phyloP scores from a whole-genome alignment of 345 rosid species.

The Stellera chamaejasme region DNA sequence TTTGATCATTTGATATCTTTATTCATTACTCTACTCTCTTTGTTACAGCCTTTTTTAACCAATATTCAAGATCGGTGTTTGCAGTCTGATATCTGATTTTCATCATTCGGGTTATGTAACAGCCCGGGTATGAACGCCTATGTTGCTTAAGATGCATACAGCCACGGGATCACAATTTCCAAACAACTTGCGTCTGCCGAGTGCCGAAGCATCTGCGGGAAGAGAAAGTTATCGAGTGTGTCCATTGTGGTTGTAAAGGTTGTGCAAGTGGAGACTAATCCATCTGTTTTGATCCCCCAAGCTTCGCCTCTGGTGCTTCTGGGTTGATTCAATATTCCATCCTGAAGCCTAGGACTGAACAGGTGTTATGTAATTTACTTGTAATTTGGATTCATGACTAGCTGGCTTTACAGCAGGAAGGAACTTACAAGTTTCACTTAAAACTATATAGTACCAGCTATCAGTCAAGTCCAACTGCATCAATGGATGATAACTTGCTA shows the following conservation, averaged over 20 bases:
- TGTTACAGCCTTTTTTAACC: background rate
- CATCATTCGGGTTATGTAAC: background rate
- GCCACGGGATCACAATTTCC: constrained; percentile 62
- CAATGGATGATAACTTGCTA: too few relatives aligned
- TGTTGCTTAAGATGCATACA: constrained; percentile 70
- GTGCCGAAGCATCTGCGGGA: constrained; percentile 58
- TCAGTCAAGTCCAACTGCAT: too few relatives aligned
- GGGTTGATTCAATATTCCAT: too few relatives aligned
- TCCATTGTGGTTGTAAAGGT: constrained; percentile 59
- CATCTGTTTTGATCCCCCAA: background rate
- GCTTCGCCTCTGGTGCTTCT: background rate
- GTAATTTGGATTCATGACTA: too few relatives aligned
- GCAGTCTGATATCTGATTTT: constrained; percentile 5
- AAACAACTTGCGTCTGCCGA: constrained; percentile 57
- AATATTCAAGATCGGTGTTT: background rate
- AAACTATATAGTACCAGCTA: too few relatives aligned
- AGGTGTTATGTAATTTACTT: too few relatives aligned
- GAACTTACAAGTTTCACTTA: too few relatives aligned
- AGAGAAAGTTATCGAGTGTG: constrained; percentile 65
- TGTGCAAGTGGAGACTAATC: constrained; percentile 60
- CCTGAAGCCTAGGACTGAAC: too few relatives aligned
- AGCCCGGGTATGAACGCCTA: constrained; percentile 61
- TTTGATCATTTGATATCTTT: background rate
- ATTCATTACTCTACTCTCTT: background rate
- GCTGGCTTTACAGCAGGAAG: too few relatives aligned